Conservation (phyloP, 768 basidiomycete genomes). For the Trametes cubensis region DNA sequence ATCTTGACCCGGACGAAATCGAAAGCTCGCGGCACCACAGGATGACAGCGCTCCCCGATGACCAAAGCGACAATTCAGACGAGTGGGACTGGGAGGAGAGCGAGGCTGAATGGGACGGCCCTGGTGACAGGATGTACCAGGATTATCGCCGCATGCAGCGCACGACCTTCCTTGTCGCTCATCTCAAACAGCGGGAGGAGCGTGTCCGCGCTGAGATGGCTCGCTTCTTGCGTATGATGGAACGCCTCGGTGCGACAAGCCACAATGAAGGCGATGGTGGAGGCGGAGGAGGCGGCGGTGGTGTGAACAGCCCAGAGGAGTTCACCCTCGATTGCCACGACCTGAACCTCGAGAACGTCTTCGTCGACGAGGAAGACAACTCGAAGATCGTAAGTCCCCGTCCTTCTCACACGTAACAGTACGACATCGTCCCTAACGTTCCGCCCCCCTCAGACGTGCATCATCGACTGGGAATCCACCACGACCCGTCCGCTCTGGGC, state of each 20-base stretch:
- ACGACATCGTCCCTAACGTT: conserved; percentile 20
- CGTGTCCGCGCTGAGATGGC: conserved; percentile 69
- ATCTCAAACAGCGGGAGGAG: conserved; percentile 65
- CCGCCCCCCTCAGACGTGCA: conserved; percentile 59
- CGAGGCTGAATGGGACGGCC: conserved; percentile 79
- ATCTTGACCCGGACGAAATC: conserved; percentile 82
- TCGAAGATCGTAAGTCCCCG: conserved; percentile 64
- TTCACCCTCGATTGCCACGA: conserved; percentile 88
- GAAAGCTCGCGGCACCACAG: conserved; percentile 70
- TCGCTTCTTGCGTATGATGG: conserved; percentile 72
- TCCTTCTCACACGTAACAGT: neutral
- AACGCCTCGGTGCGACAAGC: conserved; percentile 44
- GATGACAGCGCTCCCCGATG: conserved; percentile 66
- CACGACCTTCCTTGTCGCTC: conserved; percentile 75
- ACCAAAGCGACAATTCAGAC: conserved; percentile 75
- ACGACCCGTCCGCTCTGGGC: conserved; percentile 86
- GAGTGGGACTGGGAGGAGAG: conserved; percentile 82
- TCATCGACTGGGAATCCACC: conserved; percentile 93
- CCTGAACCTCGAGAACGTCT: conserved; percentile 81
- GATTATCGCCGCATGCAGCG: conserved; percentile 85
- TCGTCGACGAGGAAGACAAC: conserved; percentile 71
- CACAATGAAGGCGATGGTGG: conserved; percentile 33
- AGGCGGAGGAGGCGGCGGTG: conserved; percentile 31
- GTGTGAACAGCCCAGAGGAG: conserved; percentile 48
- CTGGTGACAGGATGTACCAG: conserved; percentile 76